phyloP scores from a whole-genome alignment of 2,329 filamentous ascomycete species.

The Sporothrix dimorphospora region DNA sequence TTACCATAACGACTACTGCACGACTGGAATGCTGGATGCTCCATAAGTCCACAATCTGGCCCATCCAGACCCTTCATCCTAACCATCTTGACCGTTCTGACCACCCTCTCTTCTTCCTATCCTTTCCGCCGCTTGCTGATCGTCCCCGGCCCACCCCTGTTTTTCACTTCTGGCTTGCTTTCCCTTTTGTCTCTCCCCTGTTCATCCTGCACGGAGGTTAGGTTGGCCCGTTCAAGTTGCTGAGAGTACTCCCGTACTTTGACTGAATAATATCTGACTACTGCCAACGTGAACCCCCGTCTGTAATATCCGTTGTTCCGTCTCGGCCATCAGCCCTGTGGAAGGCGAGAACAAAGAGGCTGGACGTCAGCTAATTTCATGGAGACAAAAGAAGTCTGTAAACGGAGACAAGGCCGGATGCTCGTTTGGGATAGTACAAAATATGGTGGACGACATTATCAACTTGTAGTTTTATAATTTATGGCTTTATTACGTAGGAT shows the following conservation, averaged over 20 bases:
- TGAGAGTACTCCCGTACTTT: neutral
- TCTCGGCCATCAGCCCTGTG: conserved; percentile 20
- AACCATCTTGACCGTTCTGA: neutral
- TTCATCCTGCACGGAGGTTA: neutral
- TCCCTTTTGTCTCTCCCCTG: neutral
- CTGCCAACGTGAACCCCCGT: neutral
- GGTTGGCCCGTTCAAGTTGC: conserved; percentile 2
- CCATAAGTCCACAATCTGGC: neutral
- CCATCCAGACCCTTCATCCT: neutral
- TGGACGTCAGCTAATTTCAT: conserved; percentile 25
- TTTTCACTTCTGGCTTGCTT: neutral
- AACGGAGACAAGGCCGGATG: neutral
- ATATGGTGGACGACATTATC: neutral
- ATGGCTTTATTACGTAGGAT: neutral
- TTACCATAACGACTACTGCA: neutral
- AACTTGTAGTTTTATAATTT: neutral
- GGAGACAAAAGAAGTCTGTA: neutral
- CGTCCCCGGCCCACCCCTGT: neutral
- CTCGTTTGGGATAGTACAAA: neutral
- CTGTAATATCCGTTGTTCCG: conserved; percentile 8
- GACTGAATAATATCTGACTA: neutral
- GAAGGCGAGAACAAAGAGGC: neutral
- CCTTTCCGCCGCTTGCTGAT: conserved; percentile 24
- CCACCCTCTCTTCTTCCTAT: conserved; percentile 10
- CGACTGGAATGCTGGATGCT: conserved; percentile 15